phyloP scores from a whole-genome alignment of 345 rosid genomes.

The Isatis tinctoria region DNA sequence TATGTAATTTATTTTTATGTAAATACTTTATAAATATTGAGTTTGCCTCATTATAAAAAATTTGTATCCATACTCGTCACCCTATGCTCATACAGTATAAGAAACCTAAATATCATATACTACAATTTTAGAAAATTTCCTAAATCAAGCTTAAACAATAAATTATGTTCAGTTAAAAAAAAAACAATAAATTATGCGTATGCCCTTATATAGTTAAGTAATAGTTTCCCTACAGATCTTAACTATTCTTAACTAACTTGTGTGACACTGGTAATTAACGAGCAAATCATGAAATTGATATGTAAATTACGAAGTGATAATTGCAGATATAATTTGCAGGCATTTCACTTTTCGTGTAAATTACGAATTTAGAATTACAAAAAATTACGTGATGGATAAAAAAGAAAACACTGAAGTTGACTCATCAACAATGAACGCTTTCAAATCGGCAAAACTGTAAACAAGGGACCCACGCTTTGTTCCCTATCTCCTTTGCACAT shows the following conservation, averaged over 20 bases:
- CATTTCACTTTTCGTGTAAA: constrained; percentile 19
- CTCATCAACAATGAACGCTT: constrained; percentile 48
- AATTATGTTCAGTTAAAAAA: no score
- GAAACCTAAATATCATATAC: neutral
- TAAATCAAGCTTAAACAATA: no score
- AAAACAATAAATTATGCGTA: no score
- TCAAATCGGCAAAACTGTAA: constrained; percentile 27
- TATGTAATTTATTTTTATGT: no score
- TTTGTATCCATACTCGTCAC: no score
- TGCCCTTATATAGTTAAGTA: neutral
- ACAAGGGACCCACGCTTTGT: constrained; percentile 54
- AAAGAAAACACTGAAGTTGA: constrained; percentile 56
- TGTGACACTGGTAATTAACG: neutral
- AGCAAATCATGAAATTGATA: constrained; percentile 5
- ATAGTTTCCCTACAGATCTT: neutral
- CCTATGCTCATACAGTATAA: neutral
- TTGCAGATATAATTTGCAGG: neutral
- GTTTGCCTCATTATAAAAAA: no score
- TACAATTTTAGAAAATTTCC: neutral
- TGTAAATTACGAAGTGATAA: neutral
- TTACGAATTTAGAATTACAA: constrained; percentile 4
- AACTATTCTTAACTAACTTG: neutral
- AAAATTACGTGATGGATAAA: constrained; percentile 26
- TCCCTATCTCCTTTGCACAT: constrained; percentile 47
- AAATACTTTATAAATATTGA: no score